Evolutionary conservation across 192 early-diverging fungal genomes (phyloP).

Genomic region (Coemansia sp.): DNA sequence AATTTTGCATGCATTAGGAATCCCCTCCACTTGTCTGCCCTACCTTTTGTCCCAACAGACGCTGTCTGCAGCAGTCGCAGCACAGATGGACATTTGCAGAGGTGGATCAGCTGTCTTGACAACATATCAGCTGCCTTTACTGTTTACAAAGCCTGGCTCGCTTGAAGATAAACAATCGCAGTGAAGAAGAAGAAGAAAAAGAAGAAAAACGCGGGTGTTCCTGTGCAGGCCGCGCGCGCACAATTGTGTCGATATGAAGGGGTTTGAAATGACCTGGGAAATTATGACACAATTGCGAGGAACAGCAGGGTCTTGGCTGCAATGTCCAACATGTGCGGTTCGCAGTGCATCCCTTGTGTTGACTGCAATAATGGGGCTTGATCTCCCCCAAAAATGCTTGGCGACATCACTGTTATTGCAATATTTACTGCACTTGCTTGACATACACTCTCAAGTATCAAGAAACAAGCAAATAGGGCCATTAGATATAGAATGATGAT

Average conservation of each 20-base stretch:
- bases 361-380: background rate
- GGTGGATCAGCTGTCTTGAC: constrained; percentile 12
- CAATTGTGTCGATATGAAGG: constrained; percentile 6
- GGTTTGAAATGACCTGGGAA: background rate
- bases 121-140: constrained; percentile 3
- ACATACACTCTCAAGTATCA: background rate
- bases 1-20: constrained; percentile 8
- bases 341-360: background rate
- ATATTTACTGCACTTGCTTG: background rate
- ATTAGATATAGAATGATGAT: constrained; percentile 1
- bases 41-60: background rate
- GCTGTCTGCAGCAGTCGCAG: background rate
- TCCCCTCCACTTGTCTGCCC: background rate
- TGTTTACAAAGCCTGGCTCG: background rate
- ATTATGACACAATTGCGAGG: background rate
- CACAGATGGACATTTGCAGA: constrained; percentile 8
- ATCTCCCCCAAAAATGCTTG: background rate
- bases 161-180: background rate
- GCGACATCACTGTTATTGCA: background rate
- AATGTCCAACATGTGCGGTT: background rate
- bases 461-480: background rate
- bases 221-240: background rate
- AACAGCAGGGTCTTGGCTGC: background rate
- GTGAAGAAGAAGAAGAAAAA: constrained; percentile 4
- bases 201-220: background rate